These are phyloP conservation scores for Hordeum pubiflorum DNA, from an alignment of 202 grass and related monocot genomes.

Conservation along the genomic window DNA sequence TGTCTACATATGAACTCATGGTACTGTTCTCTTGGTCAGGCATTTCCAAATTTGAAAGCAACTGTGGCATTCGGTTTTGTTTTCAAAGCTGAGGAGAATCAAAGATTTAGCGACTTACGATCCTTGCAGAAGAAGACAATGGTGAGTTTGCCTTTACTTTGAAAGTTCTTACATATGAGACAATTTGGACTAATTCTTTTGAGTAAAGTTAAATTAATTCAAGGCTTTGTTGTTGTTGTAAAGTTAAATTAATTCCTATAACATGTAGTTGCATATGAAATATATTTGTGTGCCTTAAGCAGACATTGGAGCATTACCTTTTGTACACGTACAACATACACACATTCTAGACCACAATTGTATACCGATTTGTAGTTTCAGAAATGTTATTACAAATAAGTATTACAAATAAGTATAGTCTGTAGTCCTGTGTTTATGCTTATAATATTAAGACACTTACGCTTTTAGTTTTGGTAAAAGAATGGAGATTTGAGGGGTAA, in stretches of 20 bases:
- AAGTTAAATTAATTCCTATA: not conserved
- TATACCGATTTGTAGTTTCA: not conserved
- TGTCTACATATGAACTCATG: constrained; percentile 25
- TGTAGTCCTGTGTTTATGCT: not conserved
- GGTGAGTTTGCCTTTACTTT: constrained; percentile 43
- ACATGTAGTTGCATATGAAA: not conserved
- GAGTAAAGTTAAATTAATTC: not conserved
- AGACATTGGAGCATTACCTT: constrained; percentile 1
- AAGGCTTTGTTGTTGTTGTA: not conserved
- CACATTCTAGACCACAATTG: not conserved
- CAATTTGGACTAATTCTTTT: not conserved
- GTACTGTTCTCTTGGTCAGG: constrained; percentile 34
- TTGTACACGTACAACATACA: not conserved
- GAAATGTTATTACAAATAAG: not conserved
- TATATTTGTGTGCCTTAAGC: not conserved
- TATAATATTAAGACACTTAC: not conserved
- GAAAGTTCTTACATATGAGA: not conserved
- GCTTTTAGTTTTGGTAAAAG: not conserved
- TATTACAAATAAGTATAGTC: not conserved
- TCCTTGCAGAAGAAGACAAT: constrained; percentile 49
- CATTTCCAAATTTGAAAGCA: constrained; percentile 61
- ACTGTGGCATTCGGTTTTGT: constrained; percentile 62
- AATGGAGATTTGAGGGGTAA: not conserved
- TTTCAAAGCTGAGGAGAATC: constrained; percentile 54
- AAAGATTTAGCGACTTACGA: constrained; percentile 40